Conservation (phyloP, 768 basidiomycete genomes). For the Lanmaoa rubissima region DNA sequence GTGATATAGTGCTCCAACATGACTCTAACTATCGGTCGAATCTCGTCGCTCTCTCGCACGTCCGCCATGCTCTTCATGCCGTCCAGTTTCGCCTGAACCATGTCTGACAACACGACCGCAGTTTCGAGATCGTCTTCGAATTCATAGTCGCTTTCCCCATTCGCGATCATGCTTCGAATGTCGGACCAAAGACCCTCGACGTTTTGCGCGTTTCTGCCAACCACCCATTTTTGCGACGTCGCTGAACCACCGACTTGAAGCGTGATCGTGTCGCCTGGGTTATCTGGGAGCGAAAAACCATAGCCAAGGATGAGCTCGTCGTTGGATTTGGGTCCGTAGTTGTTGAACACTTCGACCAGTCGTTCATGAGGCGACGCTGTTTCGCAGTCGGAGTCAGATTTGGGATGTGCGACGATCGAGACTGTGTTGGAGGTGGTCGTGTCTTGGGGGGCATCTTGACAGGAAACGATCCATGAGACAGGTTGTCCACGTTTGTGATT, state of each 20-base stretch:
- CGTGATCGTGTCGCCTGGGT: constrained; percentile 85
- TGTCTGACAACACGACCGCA: constrained; percentile 60
- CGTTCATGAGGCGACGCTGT: constrained; percentile 31
- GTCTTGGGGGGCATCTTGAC: constrained; percentile 23
- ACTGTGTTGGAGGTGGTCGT: constrained; percentile 38
- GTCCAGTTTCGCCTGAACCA: constrained; percentile 54
- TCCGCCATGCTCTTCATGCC: constrained; percentile 43
- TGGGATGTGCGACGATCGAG: constrained; percentile 57
- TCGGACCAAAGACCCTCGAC: constrained; percentile 62
- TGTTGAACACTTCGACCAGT: constrained; percentile 63
- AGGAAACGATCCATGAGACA: constrained; percentile 75
- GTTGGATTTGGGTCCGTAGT: constrained; percentile 91
- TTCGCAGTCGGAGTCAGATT: constrained; percentile 23
- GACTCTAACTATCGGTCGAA: constrained; percentile 54
- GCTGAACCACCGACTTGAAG: constrained; percentile 64
- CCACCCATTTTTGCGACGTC: constrained; percentile 50
- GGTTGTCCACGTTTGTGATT: constrained; percentile 82
- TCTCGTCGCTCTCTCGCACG: constrained; percentile 13
- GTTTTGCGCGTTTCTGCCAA: constrained; percentile 55
- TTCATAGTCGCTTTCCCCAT: constrained; percentile 21
- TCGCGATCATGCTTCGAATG: constrained; percentile 36
- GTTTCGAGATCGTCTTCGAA: constrained; percentile 71
- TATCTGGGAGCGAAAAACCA: constrained; percentile 77
- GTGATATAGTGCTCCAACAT: constrained; percentile 73
- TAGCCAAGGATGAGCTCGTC: constrained; percentile 89